These are phyloP conservation scores for Aethionema arabicum DNA, from an alignment of 345 rosid species.

Conservation along the genomic window DNA sequence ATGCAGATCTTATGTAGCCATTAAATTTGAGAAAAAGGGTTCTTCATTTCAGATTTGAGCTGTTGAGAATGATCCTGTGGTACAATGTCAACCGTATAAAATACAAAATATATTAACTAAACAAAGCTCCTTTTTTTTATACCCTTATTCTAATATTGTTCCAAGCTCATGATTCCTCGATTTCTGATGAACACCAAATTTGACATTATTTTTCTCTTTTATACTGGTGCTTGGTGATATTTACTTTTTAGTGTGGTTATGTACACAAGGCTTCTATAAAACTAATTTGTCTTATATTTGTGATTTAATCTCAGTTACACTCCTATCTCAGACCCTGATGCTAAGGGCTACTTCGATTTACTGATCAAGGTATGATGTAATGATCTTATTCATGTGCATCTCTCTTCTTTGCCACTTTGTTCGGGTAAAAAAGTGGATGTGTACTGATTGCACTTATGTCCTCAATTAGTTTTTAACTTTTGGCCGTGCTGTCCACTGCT, in stretches of 20 bases:
- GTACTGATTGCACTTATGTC: constrained; percentile 10
- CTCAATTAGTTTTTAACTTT: background rate
- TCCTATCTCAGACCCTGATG: constrained; percentile 89
- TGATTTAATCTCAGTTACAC: constrained; percentile 59
- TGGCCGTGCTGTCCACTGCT: constrained; percentile 19
- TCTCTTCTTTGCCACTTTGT: constrained; percentile 1
- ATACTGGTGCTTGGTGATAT: background rate
- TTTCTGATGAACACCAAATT: background rate
- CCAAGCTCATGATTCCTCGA: background rate
- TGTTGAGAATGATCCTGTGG: background rate
- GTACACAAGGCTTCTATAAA: constrained; percentile 6
- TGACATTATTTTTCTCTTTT: background rate
- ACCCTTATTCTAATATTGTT: background rate
- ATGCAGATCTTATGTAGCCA: constrained; percentile 7
- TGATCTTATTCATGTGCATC: constrained; percentile 3
- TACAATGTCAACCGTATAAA: background rate
- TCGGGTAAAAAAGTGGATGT: constrained; percentile 6
- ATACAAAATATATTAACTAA: background rate
- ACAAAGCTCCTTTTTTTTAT: background rate
- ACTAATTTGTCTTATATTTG: constrained; percentile 5
- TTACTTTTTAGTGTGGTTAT: background rate
- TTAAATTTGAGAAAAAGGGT: constrained; percentile 5
- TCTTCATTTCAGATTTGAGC: background rate
- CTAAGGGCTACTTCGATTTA: constrained; percentile 86
- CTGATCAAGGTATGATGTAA: constrained; percentile 67